Base-by-base conservation (phyloP, 345 rosid species). In the Garcia nutans region DNA sequence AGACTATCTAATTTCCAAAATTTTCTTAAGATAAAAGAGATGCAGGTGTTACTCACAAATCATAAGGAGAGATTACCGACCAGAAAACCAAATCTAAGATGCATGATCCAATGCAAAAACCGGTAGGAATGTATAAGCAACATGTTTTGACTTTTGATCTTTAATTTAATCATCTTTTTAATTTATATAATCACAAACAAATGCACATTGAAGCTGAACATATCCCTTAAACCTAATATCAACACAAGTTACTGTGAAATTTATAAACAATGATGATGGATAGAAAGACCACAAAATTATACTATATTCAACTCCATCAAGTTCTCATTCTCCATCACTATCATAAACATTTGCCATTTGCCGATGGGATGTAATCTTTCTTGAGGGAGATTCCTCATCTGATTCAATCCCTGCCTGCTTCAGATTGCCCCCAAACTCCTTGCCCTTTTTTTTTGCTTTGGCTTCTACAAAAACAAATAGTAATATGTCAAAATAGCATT, bases 281-380 rank as follows among this genome's bases (percentile, higher is more conserved):
- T 0, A 17, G 44, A 54, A 55, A 15, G 17, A 16, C 26, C 9
- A 16, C 26, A 70, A 70, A 45, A 70, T 15, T 52, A 24, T 56
- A 47, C 44, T 54, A 33, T 17, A 49, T 26, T 75, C 59, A 56
- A 59, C 55, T 13, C 26, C 44, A n/a, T n/a, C n/a, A 66, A 33
- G 60, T 45, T 62, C 52, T 77, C 73, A 83, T n/a, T n/a, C n/a
- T n/a, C 93, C 99, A 44, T 96, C 98, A 72, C 98, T 91, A 73
- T 96, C 98, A 68, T 85, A 91, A 80, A 92, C 89, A 72, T 93
- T 91, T 16, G 99, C 88, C 94, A 87, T 87, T 45, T 97, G 89
- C 1, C 97, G 91, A 68, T 92, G 96, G 19, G 88, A 76, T 3
- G 93, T 79, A 77, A 78, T 85, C 86, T 93, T 96, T 74, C 95